Evolutionary conservation across 805 yeast species (phyloP), one percentile per base, ranked within the genome.

Genomic region (Candida jianshihensis): DNA sequence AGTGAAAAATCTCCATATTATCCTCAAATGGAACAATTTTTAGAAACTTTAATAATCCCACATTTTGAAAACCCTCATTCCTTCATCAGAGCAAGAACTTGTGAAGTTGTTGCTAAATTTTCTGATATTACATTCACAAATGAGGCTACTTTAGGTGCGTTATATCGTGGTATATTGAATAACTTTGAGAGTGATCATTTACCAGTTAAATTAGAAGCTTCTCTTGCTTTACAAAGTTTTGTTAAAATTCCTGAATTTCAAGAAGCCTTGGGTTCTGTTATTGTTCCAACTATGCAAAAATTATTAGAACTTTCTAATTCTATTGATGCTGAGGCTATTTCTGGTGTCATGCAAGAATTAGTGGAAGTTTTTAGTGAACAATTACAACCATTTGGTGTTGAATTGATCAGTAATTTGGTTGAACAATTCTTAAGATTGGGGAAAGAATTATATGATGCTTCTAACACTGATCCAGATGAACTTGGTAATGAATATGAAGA

Each of bases 281-380:
- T 90, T 38, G 72, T 89, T 22, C 84, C 83, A 26, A 77, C 89
- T 1, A 85, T 92, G 86, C 85, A 87, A 43, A 78, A 73, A 46
- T 64, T 92, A 39, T 65, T 90, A 45, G 73, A 71, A 9, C 61
- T 90, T 31, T 79, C 95, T 4, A 81, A 85, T 51, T 78, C 79
- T 40, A 76, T 89, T 45, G 98, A 90, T 51, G 78, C 82, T 39
- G 98, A 92, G 53, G 74, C 88, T 2, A 71, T 92, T 20, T 77
- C 95, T 17, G 83, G 81, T 18, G 96, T 90, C 6, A 87, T 90
- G 81, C 97, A 90, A 65, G 96, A 89, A 50, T 81, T 92, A 55
- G 97, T 90, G 21, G 96, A 89, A 53, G 76, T 74, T 40, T 92
- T 82, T 59, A 72, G 95, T 5, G 84, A 80, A 45, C 94, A 90